These are phyloP conservation scores for Beauveria scarabaeidicola DNA, from an alignment of 2,329 filamentous ascomycete species.

Conservation along the genomic window DNA sequence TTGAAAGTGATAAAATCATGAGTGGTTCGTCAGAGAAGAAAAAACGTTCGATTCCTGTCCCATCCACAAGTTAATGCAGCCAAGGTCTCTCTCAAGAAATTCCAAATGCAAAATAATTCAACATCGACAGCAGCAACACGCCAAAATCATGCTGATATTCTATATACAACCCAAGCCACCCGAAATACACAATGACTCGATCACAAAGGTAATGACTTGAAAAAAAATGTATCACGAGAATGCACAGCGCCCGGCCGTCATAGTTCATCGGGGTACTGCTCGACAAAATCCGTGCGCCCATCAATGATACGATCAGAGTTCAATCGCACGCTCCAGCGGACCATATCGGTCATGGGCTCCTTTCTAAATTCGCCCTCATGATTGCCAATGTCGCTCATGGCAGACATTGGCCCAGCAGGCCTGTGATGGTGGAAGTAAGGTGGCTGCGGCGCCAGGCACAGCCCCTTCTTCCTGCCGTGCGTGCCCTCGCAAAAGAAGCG, in stretches of 20 bases:
- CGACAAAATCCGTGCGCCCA: constrained; percentile 22
- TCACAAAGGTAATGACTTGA: background rate
- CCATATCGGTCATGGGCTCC: constrained; percentile 23
- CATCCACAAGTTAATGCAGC: too few species aligned
- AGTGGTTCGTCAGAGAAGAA: too few species aligned
- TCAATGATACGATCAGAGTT: constrained; percentile 31
- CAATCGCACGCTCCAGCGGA: constrained; percentile 32
- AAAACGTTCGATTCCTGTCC: too few species aligned
- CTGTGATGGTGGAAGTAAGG: constrained; percentile 39
- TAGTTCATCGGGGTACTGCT: constrained; percentile 13
- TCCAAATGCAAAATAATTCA: too few species aligned
- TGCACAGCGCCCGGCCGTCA: background rate
- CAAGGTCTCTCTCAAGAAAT: too few species aligned
- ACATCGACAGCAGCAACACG: too few species aligned
- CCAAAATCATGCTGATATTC: too few species aligned
- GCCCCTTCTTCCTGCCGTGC: constrained; percentile 25
- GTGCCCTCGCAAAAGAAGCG: constrained; percentile 36
- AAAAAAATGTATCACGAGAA: background rate
- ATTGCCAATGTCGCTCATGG: constrained; percentile 29
- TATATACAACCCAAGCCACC: background rate
- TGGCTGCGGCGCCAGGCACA: constrained; percentile 33
- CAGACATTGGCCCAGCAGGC: constrained; percentile 25
- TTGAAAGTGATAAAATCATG: too few species aligned
- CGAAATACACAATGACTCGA: background rate
- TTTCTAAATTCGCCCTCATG: constrained; percentile 24